phyloP scores from a whole-genome alignment of 2,329 filamentous ascomycete genomes.

The Aspergillus thermomutatus region DNA sequence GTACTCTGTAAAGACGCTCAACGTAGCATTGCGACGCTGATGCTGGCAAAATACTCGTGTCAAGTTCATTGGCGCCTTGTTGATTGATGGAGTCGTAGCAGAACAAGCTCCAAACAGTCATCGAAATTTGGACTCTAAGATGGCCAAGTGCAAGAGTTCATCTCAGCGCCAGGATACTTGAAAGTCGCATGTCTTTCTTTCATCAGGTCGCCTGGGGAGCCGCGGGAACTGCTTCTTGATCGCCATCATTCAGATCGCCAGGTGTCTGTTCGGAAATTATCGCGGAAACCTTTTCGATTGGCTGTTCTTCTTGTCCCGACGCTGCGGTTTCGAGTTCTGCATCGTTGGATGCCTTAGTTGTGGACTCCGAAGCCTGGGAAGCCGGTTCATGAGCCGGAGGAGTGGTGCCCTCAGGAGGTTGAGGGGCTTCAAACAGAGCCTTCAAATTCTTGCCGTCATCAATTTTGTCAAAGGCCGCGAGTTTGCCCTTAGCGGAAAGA shows the following conservation, averaged over 20 bases:
- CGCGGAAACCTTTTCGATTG: conserved; percentile 6
- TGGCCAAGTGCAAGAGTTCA: background rate
- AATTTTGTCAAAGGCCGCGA: conserved; percentile 80
- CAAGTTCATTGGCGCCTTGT: background rate
- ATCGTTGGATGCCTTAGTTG: conserved; percentile 13
- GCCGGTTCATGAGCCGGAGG: conserved; percentile 17
- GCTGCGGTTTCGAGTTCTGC: conserved; percentile 6
- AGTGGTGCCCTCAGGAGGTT: conserved; percentile 12
- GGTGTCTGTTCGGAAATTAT: conserved; percentile 6
- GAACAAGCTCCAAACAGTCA: background rate
- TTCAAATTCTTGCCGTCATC: conserved; percentile 73
- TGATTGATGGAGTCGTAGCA: background rate
- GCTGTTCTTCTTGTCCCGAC: conserved; percentile 4
- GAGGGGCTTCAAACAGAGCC: conserved; percentile 42
- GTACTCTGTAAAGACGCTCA: background rate
- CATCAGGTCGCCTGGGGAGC: conserved; percentile 14
- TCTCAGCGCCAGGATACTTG: background rate
- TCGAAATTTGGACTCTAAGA: background rate
- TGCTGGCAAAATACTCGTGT: conserved; percentile 1
- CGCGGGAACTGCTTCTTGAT: conserved; percentile 1
- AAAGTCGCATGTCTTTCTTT: background rate
- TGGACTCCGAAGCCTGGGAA: conserved; percentile 20
- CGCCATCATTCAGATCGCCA: conserved; percentile 6
- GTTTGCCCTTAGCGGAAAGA: conserved; percentile 68
- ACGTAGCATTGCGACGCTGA: conserved; percentile 9